Conservation (phyloP, 2,329 filamentous ascomycete species). For the Cladosporium phlei region DNA sequence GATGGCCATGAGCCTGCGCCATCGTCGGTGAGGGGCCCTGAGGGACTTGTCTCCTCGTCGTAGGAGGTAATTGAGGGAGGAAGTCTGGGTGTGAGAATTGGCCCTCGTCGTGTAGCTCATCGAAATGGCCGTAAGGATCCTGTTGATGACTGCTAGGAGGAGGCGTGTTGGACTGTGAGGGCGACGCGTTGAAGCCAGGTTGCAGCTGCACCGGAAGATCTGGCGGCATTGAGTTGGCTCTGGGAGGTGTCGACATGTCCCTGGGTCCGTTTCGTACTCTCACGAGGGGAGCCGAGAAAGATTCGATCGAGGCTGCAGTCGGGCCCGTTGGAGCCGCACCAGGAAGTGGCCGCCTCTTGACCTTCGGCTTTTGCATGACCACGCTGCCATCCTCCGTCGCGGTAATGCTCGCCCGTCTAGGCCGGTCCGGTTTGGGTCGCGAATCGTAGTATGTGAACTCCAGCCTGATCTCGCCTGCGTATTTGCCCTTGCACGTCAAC, state of each 20-base stretch:
- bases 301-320: constrained; percentile 5
- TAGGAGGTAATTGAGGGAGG: constrained; percentile 31
- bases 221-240: constrained; percentile 25
- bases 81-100: constrained; percentile 39
- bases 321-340: constrained; percentile 27
- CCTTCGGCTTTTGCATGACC: constrained; percentile 29
- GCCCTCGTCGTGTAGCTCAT: constrained; percentile 38
- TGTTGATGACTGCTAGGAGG: background rate
- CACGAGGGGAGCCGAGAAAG: background rate
- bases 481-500: constrained; percentile 84
- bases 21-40: constrained; percentile 3
- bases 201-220: constrained; percentile 16
- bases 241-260: constrained; percentile 23
- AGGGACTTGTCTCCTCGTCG: constrained; percentile 1
- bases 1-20: constrained; percentile 22
- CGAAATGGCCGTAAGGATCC: constrained; percentile 32
- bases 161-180: constrained; percentile 9
- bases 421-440: constrained; percentile 68
- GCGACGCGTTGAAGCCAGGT: constrained; percentile 4
- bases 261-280: constrained; percentile 29
- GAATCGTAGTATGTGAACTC: constrained; percentile 96
- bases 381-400: constrained; percentile 26
- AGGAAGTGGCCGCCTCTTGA: constrained; percentile 81
- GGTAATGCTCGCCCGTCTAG: constrained; percentile 40
- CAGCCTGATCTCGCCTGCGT: constrained; percentile 88